phyloP scores from a whole-genome alignment of 2,329 filamentous ascomycete species.

The Arthroderma sp. region DNA sequence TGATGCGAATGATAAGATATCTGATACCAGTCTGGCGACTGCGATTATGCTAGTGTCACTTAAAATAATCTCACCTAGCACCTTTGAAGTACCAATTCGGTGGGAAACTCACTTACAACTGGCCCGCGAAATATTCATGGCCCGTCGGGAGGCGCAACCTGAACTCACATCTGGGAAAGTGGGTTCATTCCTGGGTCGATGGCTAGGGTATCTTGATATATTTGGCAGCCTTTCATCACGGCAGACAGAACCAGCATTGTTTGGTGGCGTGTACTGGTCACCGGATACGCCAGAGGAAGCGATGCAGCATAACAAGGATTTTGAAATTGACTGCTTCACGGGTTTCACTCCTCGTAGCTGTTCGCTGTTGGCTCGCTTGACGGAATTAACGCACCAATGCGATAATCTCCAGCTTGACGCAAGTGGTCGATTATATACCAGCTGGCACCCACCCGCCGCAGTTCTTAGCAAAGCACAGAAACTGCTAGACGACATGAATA shows the following conservation, averaged over 20 bases:
- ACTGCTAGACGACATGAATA: slow-evolving; percentile 49
- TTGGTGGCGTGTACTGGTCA: slow-evolving; percentile 37
- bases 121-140: slow-evolving; percentile 60
- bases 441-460: slow-evolving; percentile 36
- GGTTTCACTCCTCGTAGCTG: slow-evolving; percentile 64
- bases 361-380: slow-evolving; percentile 57
- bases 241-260: slow-evolving; percentile 39
- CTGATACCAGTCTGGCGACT: slow-evolving; percentile 61
- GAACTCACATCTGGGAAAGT: slow-evolving; percentile 39
- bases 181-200: slow-evolving; percentile 64
- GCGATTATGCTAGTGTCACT: slow-evolving; percentile 75
- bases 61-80: slow-evolving; percentile 69
- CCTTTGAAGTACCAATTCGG: slow-evolving; percentile 65
- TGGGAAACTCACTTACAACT: slow-evolving; percentile 71
- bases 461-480: slow-evolving; percentile 44
- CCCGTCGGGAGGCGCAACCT: slow-evolving; percentile 48
- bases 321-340: slow-evolving; percentile 66
- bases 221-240: slow-evolving; percentile 57
- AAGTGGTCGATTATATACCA: background rate
- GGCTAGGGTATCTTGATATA: slow-evolving; percentile 75
- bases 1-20: slow-evolving; percentile 48
- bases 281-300: slow-evolving; percentile 10
- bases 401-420: slow-evolving; percentile 28
- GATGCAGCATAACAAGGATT: slow-evolving; percentile 44
- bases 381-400: slow-evolving; percentile 55